Conservation (phyloP, 73 alveolate species). For the Durusdinium trenchii region DNA sequence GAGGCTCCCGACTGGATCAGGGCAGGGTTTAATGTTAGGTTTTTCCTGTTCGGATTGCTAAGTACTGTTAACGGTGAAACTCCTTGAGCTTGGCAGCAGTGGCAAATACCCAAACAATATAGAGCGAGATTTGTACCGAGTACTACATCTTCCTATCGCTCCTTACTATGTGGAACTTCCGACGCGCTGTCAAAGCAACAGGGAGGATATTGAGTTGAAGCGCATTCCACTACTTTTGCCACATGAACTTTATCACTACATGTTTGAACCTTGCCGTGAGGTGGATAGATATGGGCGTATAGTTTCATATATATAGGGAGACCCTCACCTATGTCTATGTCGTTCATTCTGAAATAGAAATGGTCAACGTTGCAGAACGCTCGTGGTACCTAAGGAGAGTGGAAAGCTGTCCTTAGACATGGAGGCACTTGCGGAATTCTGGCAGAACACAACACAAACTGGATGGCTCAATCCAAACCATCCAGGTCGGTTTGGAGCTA, state of each 20-base stretch:
- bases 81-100: background rate
- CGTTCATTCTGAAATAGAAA: too few species aligned
- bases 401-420: background rate
- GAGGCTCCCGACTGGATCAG: background rate
- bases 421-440: background rate
- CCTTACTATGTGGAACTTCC: constrained; percentile 4
- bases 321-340: too few species aligned
- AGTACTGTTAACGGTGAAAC: background rate
- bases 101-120: background rate
- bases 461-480: background rate
- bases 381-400: background rate
- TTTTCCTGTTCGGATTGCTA: background rate
- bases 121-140: constrained; percentile 3
- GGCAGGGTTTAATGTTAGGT: background rate
- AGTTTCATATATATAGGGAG: background rate
- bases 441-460: background rate
- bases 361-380: too few species aligned
- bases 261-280: background rate
- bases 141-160: background rate
- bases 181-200: background rate
- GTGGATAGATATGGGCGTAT: background rate
- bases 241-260: background rate
- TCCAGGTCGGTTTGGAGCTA: background rate
- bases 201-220: background rate
- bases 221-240: background rate